Evolutionary conservation across 306 rosid genomes (phyloP).

Genomic region (Glycyrrhiza uralensis): DNA sequence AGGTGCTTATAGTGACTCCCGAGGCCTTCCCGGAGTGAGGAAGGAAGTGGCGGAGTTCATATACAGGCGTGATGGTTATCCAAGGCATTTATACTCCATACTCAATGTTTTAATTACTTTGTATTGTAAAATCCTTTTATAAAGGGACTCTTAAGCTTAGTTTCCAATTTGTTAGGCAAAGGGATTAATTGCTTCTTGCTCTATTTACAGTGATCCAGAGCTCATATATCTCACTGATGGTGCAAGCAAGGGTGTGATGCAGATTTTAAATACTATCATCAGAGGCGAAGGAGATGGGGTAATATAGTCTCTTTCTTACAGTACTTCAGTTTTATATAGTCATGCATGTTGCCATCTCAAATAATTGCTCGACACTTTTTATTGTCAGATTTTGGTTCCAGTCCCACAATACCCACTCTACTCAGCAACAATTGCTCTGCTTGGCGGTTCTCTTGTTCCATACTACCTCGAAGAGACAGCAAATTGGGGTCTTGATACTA

Average conservation of each 20-base stretch:
- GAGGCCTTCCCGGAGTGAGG: constrained; percentile 88
- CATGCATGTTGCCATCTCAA: constrained; percentile 9
- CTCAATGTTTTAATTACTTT: neutral
- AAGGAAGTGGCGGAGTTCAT: constrained; percentile 97
- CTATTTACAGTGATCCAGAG: constrained; percentile 78
- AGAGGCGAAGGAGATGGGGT: constrained; percentile 91
- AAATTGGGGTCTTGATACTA: constrained; percentile 93
- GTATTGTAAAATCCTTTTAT: neutral
- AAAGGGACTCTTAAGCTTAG: constrained; percentile 15
- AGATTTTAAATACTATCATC: constrained; percentile 82
- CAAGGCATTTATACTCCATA: constrained; percentile 53
- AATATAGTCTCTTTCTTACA: constrained; percentile 20
- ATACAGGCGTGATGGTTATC: constrained; percentile 91
- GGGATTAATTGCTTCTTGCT: constrained; percentile 29
- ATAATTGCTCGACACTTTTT: constrained; percentile 19
- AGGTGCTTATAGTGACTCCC: constrained; percentile 99
- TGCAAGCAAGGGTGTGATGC: constrained; percentile 99
- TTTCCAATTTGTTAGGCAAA: constrained; percentile 30
- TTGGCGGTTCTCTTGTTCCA: constrained; percentile 94
- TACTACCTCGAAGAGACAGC: constrained; percentile 98
- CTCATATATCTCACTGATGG: constrained; percentile 96
- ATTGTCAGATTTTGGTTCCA: constrained; percentile 87
- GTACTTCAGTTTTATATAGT: neutral
- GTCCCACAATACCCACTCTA: constrained; percentile 99
- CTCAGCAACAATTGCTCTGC: constrained; percentile 84